Percentiles rank a stretch among this genome's conserved stretches.
Conservation (phyloP, 805 yeast species). For the Metschnikowia lachancei region DNA sequence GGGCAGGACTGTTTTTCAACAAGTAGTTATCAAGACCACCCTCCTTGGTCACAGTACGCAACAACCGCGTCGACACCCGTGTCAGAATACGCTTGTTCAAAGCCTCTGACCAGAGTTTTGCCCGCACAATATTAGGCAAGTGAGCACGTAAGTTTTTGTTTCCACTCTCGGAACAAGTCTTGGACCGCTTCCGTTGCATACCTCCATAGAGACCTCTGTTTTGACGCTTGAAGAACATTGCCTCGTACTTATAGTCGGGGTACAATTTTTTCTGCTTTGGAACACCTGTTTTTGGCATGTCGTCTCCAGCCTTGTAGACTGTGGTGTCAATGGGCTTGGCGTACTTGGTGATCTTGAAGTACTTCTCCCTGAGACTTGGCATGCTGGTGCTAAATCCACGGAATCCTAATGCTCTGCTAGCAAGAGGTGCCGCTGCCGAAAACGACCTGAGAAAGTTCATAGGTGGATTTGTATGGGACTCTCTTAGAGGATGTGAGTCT, state of each 20-base stretch:
- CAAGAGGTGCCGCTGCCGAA: slow-evolving; percentile 6
- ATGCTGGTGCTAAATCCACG: slow-evolving; percentile 9
- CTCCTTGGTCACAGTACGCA: slow-evolving; percentile 84
- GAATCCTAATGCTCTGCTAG: background rate
- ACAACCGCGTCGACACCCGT: slow-evolving; percentile 72
- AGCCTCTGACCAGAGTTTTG: slow-evolving; percentile 81
- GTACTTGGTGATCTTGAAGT: slow-evolving; percentile 40
- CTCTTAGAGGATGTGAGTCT: background rate
- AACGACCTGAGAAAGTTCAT: slow-evolving; percentile 18
- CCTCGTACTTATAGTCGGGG: slow-evolving; percentile 55
- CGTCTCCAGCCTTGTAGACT: slow-evolving; percentile 38
- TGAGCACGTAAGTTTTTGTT: slow-evolving; percentile 73
- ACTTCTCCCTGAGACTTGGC: slow-evolving; percentile 30
- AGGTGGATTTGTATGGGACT: background rate
- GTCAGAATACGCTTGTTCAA: slow-evolving; percentile 55
- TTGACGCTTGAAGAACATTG: slow-evolving; percentile 75
- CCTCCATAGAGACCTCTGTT: slow-evolving; percentile 92
- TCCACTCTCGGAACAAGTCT: slow-evolving; percentile 71
- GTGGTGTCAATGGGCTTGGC: slow-evolving; percentile 37
- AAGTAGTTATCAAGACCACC: slow-evolving; percentile 93
- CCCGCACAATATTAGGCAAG: slow-evolving; percentile 75
- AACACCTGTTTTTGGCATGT: slow-evolving; percentile 21
- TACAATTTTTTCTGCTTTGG: slow-evolving; percentile 15
- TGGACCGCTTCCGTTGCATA: slow-evolving; percentile 70
- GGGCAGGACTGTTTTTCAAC: slow-evolving; percentile 80